Evolutionary conservation across 805 yeast genomes (phyloP).

Genomic region (Yamadazyma sp.): DNA sequence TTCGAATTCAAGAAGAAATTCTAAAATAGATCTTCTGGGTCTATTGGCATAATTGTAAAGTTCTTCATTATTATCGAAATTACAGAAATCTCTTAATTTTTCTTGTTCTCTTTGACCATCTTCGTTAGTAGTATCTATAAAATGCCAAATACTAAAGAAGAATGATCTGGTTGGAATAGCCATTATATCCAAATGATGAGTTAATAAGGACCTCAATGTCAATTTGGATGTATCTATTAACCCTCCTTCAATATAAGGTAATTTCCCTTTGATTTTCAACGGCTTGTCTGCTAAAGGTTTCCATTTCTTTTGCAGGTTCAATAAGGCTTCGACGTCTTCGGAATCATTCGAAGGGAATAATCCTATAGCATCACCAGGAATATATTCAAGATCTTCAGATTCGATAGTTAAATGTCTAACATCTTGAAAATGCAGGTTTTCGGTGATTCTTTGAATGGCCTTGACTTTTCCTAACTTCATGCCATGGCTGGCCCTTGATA

Average conservation of each 20-base stretch:
- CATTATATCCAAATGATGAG: slow-evolving; percentile 77
- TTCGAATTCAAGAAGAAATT: slow-evolving; percentile 78
- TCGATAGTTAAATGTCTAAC: slow-evolving; percentile 61
- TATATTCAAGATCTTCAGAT: slow-evolving; percentile 32
- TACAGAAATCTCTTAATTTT: slow-evolving; percentile 71
- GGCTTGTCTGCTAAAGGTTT: slow-evolving; percentile 62
- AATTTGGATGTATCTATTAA: slow-evolving; percentile 44
- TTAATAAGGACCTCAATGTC: slow-evolving; percentile 70
- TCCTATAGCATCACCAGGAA: slow-evolving; percentile 80
- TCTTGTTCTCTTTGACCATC: slow-evolving; percentile 71
- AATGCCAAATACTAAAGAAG: slow-evolving; percentile 71
- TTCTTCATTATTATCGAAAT: slow-evolving; percentile 73
- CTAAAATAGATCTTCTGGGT: slow-evolving; percentile 84
- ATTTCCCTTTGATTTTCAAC: slow-evolving; percentile 34
- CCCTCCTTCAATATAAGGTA: slow-evolving; percentile 54
- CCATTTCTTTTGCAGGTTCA: slow-evolving; percentile 73
- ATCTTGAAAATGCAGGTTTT: slow-evolving; percentile 81
- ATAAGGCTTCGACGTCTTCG: slow-evolving; percentile 57
- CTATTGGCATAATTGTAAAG: slow-evolving; percentile 88
- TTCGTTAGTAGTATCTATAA: slow-evolving; percentile 45
- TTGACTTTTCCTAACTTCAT: slow-evolving; percentile 42
- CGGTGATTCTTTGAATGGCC: slow-evolving; percentile 61
- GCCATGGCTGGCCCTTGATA: slow-evolving; percentile 6
- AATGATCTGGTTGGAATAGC: slow-evolving; percentile 84
- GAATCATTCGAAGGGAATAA: slow-evolving; percentile 73